phyloP scores from a whole-genome alignment of 225 moss, liverwort and hornwort species.

The Asterella californica region DNA sequence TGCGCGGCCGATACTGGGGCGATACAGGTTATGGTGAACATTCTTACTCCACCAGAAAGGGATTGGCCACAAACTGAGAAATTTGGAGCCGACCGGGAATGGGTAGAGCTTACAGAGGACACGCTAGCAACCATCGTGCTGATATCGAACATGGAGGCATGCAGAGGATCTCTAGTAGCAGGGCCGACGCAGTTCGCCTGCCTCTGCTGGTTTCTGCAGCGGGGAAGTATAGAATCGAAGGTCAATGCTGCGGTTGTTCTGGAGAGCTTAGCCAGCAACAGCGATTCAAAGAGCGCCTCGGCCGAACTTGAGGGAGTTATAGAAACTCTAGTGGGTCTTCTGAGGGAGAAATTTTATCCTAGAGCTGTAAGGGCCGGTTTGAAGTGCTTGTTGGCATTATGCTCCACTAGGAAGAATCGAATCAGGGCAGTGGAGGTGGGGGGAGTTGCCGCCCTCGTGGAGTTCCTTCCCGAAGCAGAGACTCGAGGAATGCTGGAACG shows the following conservation, averaged over 20 bases:
- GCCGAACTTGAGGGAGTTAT: conserved; percentile 44
- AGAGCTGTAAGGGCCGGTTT: conserved; percentile 50
- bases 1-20: conserved; percentile 57
- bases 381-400: conserved; percentile 56
- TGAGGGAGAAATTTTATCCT: conserved; percentile 46
- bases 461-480: conserved; percentile 51
- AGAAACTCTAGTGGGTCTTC: conserved; percentile 45
- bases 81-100: conserved; percentile 1
- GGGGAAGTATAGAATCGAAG: conserved; percentile 50
- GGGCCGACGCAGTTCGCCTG: conserved; percentile 38
- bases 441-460: conserved; percentile 52
- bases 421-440: conserved; percentile 58
- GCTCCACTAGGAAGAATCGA: conserved; percentile 49
- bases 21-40: conserved; percentile 37
- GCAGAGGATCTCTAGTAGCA: conserved; percentile 43
- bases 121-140: conserved; percentile 48
- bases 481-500: conserved; percentile 46
- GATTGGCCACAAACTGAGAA: background rate
- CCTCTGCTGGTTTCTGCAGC: conserved; percentile 45
- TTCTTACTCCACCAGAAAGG: conserved; percentile 14
- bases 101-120: conserved; percentile 42
- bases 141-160: conserved; percentile 43
- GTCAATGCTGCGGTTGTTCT: conserved; percentile 54
- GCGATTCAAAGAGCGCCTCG: conserved; percentile 33
- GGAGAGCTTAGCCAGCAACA: conserved; percentile 29